These are phyloP conservation scores for Crucibulum laeve DNA, from an alignment of 768 basidiomycete species.

Conservation along the genomic window DNA sequence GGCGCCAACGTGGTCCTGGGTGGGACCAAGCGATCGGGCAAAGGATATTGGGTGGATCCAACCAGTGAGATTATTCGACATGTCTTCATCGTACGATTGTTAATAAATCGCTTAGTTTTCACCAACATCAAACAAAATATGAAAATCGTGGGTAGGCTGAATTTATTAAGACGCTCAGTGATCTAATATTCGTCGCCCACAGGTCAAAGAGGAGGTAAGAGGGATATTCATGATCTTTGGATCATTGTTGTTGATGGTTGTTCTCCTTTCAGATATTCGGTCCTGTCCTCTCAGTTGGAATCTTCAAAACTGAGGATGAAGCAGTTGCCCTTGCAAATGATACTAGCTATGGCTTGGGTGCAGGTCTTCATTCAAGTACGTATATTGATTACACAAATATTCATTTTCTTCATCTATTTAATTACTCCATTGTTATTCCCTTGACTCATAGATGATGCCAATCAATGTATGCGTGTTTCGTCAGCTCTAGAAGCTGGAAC, in stretches of 20 bases:
- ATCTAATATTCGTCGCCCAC: constrained; percentile 1
- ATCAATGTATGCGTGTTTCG: constrained; percentile 87
- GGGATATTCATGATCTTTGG: constrained; percentile 3
- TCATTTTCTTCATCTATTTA: background rate
- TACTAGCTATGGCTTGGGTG: constrained; percentile 87
- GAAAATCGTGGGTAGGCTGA: constrained; percentile 64
- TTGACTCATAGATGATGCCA: constrained; percentile 57
- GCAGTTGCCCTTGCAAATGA: constrained; percentile 82
- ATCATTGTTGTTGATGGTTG: constrained; percentile 5
- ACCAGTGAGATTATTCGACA: constrained; percentile 55
- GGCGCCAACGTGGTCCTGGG: constrained; percentile 79
- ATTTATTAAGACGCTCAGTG: background rate
- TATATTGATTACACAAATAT: constrained; percentile 6
- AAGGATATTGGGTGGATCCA: constrained; percentile 88
- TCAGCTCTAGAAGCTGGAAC: constrained; percentile 86
- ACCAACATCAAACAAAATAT: constrained; percentile 74
- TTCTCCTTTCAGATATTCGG: constrained; percentile 74
- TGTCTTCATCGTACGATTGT: background rate
- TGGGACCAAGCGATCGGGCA: constrained; percentile 69
- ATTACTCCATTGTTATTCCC: constrained; percentile 8
- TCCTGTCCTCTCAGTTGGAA: constrained; percentile 81
- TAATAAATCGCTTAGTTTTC: too few species aligned
- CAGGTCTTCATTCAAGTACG: constrained; percentile 85
- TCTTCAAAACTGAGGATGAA: constrained; percentile 85
- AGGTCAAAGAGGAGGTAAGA: constrained; percentile 70